Evolutionary conservation across 2,329 filamentous ascomycete genomes (phyloP).

Genomic region (Byssochlamys sp.): DNA sequence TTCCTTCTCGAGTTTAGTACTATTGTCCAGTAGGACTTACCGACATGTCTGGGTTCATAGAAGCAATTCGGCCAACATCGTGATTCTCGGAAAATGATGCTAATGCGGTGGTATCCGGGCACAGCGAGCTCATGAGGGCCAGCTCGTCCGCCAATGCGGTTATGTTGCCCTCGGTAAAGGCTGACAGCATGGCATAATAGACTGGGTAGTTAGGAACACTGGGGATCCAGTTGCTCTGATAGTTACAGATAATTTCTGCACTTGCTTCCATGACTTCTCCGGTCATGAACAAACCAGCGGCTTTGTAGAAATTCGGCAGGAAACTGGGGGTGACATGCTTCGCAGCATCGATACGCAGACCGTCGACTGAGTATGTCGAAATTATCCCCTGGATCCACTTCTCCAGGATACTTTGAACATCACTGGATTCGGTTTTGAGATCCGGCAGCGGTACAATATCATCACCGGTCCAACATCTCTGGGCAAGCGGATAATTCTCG

Average conservation of each 20-base stretch:
- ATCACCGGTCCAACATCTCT: conserved; percentile 45
- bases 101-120: conserved; percentile 36
- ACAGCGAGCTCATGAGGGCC: conserved; percentile 15
- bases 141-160: conserved; percentile 18
- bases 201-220: conserved; percentile 42
- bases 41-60: conserved; percentile 43
- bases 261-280: conserved; percentile 38
- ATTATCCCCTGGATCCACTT: conserved; percentile 34
- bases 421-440: conserved; percentile 35
- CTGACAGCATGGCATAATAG: conserved; percentile 26
- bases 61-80: conserved; percentile 47
- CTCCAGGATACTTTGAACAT: conserved; percentile 32
- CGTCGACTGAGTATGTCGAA: conserved; percentile 40
- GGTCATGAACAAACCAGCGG: conserved; percentile 35
- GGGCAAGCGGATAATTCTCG: conserved; percentile 24
- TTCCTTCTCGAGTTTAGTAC: background rate
- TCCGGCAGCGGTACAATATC: conserved; percentile 38
- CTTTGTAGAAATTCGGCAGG: conserved; percentile 28
- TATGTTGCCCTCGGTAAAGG: conserved; percentile 25
- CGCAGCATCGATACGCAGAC: conserved; percentile 43
- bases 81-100: conserved; percentile 52
- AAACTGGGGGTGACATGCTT: conserved; percentile 38
- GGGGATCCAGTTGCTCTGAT: conserved; percentile 32
- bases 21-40: conserved; percentile 7
- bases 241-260: conserved; percentile 29